Evolutionary conservation across 2,329 filamentous ascomycete species (phyloP), one percentile per base, ranked within the genome.

Genomic region (Pezicula rhizophila): DNA sequence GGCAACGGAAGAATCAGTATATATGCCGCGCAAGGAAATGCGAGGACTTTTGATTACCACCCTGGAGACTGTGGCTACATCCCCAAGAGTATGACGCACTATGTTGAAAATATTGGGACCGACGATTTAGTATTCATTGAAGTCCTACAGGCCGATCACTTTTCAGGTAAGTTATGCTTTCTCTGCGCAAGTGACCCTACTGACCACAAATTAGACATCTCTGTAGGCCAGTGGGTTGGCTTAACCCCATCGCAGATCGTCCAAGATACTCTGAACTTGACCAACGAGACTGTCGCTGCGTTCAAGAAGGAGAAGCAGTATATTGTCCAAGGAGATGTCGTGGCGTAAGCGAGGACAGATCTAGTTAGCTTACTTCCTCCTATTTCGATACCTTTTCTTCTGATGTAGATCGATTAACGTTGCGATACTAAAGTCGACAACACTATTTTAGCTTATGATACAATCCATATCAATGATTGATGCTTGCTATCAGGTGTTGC

Each of bases 81-180:
- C 5, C 87, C 87, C 0, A 75, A 75, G 60, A 88, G 87, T 62
- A 88, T 87, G 75, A 87, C 84, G 3, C 86, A 91, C 62, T 91
- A 89, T 62, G 85, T 92, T 47, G 86, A 92, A 73, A 90, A 90
- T 58, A 79, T 88, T 37, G 82, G 85, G n/a, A 79, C 87, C 43
- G 85, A 89, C 64, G 79, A 85, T 15, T 67, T 91, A 2, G 82
- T 88, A 62, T 85, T 90, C 65, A 70, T 91, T 10, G 87, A 91
- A 67, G 81, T 91, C 14, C 86, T 91, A 68, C 75, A 82, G 44
- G 78, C 84, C 0, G 80, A 86, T 55, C 75, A 82, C 63, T 90
- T 89, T 6, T 59, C 57, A 20, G 59, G 59, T 58, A 48, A 51
- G 51, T 31, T 35, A 8, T 12, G 3, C 12, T 23, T 23, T 17